phyloP scores from a whole-genome alignment of 306 rosid species.

The Senna tora region DNA sequence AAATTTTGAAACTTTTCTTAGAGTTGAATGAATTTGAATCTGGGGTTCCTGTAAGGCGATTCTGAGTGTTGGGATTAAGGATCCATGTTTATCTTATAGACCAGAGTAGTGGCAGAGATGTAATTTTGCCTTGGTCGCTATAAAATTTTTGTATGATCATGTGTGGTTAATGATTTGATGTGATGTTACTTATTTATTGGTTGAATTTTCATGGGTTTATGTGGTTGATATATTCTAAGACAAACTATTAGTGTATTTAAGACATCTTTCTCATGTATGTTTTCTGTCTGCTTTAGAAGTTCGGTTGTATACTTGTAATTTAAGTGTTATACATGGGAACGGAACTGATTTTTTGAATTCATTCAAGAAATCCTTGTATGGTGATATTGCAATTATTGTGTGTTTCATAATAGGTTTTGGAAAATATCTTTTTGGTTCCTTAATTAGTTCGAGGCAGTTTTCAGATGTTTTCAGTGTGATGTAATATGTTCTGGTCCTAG shows the following conservation, averaged over 20 bases:
- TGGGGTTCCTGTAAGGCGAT: background rate
- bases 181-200: background rate
- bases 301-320: background rate
- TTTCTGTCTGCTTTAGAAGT: background rate
- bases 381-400: background rate
- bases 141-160: background rate
- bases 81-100: constrained; percentile 27
- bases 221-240: background rate
- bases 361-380: background rate
- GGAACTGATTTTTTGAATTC: background rate
- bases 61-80: constrained; percentile 34
- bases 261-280: background rate
- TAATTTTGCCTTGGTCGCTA: constrained; percentile 3
- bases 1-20: background rate
- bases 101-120: constrained; percentile 20
- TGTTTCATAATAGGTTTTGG: background rate
- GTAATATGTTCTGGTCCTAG: constrained; percentile 3
- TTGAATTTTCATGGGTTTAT: background rate
- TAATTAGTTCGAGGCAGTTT: background rate
- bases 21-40: constrained; percentile 27
- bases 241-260: background rate
- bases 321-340: background rate
- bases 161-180: background rate
- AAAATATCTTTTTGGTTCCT: background rate
- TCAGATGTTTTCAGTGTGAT: constrained; percentile 4